Percentiles rank a stretch among this genome's conserved stretches.
Evolutionary conservation across 2,329 filamentous ascomycete species (phyloP).

Genomic region (Aspergillus cejpii): DNA sequence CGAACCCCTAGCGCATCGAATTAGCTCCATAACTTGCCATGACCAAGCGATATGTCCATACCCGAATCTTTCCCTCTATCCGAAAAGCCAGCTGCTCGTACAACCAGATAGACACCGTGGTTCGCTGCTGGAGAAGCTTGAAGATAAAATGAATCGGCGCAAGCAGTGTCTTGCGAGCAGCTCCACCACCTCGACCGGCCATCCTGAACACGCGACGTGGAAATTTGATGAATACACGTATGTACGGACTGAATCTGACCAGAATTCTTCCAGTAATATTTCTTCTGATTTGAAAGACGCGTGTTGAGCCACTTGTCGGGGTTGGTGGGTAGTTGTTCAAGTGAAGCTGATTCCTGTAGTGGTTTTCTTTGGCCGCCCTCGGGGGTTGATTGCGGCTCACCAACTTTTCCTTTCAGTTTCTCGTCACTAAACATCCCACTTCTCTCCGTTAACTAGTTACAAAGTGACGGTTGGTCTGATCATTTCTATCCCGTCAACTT

Average conservation of each 20-base stretch:
- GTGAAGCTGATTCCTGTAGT: constrained; percentile 11
- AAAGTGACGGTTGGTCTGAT: constrained; percentile 4
- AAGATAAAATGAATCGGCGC: constrained; percentile 85
- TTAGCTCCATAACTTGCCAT: constrained; percentile 6
- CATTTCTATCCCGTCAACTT: constrained; percentile 1
- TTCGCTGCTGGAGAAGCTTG: constrained; percentile 79
- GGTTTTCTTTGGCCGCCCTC: constrained; percentile 12
- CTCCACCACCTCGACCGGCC: constrained; percentile 52
- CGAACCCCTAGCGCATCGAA: constrained; percentile 65
- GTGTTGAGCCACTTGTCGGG: constrained; percentile 1
- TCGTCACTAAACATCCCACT: constrained; percentile 26
- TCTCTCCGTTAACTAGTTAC: constrained; percentile 9
- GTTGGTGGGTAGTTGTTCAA: constrained; percentile 5
- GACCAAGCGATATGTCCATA: constrained; percentile 40
- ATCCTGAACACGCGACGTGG: constrained; percentile 29
- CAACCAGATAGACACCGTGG: constrained; percentile 88
- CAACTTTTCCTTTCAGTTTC: constrained; percentile 25
- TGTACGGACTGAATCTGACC: background rate
- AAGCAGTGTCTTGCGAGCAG: constrained; percentile 61
- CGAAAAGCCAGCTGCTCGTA: constrained; percentile 92
- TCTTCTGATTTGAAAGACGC: too few species aligned
- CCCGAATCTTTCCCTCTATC: constrained; percentile 94
- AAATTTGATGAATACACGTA: constrained; percentile 5
- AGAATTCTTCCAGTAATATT: background rate
- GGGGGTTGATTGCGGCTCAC: constrained; percentile 22